Evolutionary conservation across 169 alveolate genomes (phyloP), one percentile per base, ranked within the genome.

Genomic region (Plasmodium coatneyi): DNA sequence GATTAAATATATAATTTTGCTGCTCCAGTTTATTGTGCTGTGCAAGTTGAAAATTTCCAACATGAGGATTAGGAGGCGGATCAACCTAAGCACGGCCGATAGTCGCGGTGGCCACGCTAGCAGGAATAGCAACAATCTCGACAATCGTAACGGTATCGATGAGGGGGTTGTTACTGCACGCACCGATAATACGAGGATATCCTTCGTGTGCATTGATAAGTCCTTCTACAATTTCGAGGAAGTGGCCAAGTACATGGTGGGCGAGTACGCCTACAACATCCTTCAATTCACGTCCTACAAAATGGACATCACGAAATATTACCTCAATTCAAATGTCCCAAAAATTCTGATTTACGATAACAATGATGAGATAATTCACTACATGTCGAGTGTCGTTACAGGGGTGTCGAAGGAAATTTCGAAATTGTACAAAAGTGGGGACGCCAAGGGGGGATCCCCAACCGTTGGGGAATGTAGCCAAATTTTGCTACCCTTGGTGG

Each of bases 211-310:
- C 71, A 49, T 89, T 36, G 94, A 89, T 32, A 89, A 80, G 72
- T 89, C 94, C 34, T 89, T 89, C 82, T 78, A 54, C 41, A 80
- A 80, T 66, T 80, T 89, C 72, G 94, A 89, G 49, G 91, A 89
- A 46, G 94, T 89, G 39, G 94, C 94, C 49, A 89, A 25, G 80
- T 89, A 89, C 82, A 89, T 89, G 94, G 52, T 89, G 34, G 94
- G 94, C 9, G 94, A 89, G 72, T 89, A 89, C 82, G 94, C 90
- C 12, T 89, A 89, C 74, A 80, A 89, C 76, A 39, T 89, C 16
- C 80, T 89, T 39, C 89, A 89, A 49, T 89, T 89, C 72, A 89
- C 94, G 22, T 79, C 94, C 2, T 79, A 89, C 39, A 89, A 89
- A 80, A n/a, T 79, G 10, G 94, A 89, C 34, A 89, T 89, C 46